Evolutionary conservation across 163 green algal genomes (phyloP), one percentile per base, ranked within the genome.

Genomic region (Picocystis sp.): DNA sequence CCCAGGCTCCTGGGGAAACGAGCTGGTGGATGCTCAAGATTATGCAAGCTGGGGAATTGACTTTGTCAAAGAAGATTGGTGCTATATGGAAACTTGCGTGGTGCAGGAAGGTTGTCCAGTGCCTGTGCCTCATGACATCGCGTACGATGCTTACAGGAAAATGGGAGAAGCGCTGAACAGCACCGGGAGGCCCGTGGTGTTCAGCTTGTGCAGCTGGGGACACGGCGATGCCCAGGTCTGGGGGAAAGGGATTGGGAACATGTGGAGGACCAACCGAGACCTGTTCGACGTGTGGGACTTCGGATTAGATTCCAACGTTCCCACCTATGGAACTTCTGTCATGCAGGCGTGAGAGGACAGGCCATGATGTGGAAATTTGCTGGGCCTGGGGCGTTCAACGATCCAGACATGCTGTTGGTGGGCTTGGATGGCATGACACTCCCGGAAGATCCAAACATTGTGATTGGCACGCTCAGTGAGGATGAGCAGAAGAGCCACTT

Each of bases 351-450:
- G 8, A 38, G 47, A 34, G 47, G 34, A 53, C 15, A 34, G n/a
- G 17, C 24, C 5, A 34, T 34, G 2, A 57, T 85, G 23, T 60
- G 64, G 0, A 53, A 55, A 9, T 79, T 66, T 72, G 78, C 72
- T 1, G 69, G 69, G 2, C 73, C 77, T 1, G 74, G 57, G 24
- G 68, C 49, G 53, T 92, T 69, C 65, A 82, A 84, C 61, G 81
- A 92, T 64, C 75, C 75, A 1, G 81, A 92, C 66, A 91, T 92
- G 75, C 76, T 92, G 24, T 74, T 83, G 61, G 78, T 80, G 34
- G 52, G 67, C n/a, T 3, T 53, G 2, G 9, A 42, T 22, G 34
- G 29, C 8, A 38, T 38, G 29, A 38, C 29, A 38, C 23, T 48
- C 47, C 53, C 41, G 34, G 43, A 22, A 17, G 35, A 45, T 51